phyloP scores from a whole-genome alignment of 768 basidiomycete genomes.

The Boletus coccyginus region DNA sequence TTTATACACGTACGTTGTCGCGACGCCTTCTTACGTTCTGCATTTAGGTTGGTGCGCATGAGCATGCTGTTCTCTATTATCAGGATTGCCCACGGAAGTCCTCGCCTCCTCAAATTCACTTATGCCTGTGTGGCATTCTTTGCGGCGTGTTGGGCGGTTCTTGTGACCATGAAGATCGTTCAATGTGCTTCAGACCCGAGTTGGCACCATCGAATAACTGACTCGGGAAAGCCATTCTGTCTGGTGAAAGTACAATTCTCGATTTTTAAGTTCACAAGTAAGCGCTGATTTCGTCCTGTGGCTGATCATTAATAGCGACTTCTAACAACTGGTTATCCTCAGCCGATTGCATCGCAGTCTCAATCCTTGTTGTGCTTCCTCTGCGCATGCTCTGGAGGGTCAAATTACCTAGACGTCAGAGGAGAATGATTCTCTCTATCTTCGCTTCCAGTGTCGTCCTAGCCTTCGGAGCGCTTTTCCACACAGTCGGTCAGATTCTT shows the following conservation, averaged over 20 bases:
- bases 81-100: conserved; percentile 8
- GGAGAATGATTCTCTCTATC: conserved; percentile 24
- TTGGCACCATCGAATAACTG: conserved; percentile 4
- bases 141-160: neutral
- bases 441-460: conserved; percentile 20
- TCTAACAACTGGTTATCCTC: neutral
- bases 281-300: neutral
- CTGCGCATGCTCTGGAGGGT: conserved; percentile 21
- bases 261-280: conserved; percentile 17
- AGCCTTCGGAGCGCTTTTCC: conserved; percentile 15
- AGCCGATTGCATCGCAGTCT: conserved; percentile 18
- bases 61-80: conserved; percentile 21
- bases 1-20: neutral
- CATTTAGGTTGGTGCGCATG: conserved; percentile 14
- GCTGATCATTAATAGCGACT: too few species aligned
- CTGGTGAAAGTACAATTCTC: neutral
- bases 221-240: conserved; percentile 11
- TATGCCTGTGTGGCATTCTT: conserved; percentile 7
- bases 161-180: conserved; percentile 6
- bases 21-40: neutral
- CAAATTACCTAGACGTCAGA: conserved; percentile 17
- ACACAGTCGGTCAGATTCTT: conserved; percentile 11
- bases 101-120: conserved; percentile 7
- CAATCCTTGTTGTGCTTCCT: conserved; percentile 18
- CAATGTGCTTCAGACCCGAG: conserved; percentile 6